phyloP scores from a whole-genome alignment of 2,329 filamentous ascomycete species.

The Penicillium sp. region DNA sequence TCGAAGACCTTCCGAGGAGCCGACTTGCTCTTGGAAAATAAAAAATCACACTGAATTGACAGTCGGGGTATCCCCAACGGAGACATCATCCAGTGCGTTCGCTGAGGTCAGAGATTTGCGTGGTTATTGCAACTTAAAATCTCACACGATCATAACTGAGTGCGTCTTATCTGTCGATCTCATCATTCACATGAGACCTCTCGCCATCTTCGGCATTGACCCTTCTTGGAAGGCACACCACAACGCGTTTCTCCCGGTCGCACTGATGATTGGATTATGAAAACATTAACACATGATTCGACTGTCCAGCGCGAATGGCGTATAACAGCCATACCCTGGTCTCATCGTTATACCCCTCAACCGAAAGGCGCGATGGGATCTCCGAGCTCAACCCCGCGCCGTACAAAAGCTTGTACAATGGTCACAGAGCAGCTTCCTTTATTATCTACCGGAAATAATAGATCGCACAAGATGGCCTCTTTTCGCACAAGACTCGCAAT shows the following conservation, averaged over 20 bases:
- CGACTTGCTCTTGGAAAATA: neutral
- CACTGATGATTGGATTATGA: neutral
- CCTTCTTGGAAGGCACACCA: neutral
- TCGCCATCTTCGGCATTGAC: conserved; percentile 4
- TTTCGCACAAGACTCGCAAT: conserved; percentile 14
- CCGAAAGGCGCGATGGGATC: neutral
- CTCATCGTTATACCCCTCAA: neutral
- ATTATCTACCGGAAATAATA: neutral
- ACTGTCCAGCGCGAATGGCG: conserved; percentile 3
- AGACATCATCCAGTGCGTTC: neutral
- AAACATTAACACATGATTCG: neutral
- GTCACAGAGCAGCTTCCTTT: neutral
- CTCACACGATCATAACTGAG: conserved; percentile 4
- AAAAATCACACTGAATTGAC: neutral
- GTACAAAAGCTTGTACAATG: neutral
- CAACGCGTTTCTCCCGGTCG: neutral
- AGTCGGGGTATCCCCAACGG: neutral
- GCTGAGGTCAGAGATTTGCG: neutral
- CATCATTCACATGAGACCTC: neutral
- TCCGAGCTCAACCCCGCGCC: neutral
- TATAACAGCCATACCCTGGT: neutral
- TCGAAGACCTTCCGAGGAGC: neutral
- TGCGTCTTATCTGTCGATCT: conserved; percentile 4
- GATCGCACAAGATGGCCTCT: conserved; percentile 8
- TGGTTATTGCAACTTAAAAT: neutral